Evolutionary conservation across 116 monocot species (phyloP).

Genomic region (Posidonia oceanica): DNA sequence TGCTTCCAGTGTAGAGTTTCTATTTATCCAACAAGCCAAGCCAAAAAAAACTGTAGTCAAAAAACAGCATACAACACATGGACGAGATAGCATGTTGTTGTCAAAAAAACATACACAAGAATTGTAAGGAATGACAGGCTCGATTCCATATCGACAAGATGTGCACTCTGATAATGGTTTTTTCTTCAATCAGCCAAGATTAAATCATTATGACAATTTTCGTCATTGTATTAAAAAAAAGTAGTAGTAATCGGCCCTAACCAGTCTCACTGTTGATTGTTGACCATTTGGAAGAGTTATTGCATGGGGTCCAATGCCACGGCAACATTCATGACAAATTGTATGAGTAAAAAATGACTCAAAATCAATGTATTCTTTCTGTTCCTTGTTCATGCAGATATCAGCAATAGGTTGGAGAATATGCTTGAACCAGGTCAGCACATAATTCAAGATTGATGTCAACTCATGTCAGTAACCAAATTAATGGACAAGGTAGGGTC

Average conservation of each 20-base stretch:
- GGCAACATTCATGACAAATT: constrained; percentile 98
- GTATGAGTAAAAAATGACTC: constrained; percentile 84
- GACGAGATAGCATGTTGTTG: background rate
- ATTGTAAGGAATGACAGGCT: too few species aligned
- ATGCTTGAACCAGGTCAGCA: constrained; percentile 65
- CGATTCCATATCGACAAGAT: background rate
- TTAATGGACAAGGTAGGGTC: background rate
- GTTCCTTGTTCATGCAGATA: constrained; percentile 71
- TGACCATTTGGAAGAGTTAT: constrained; percentile 79
- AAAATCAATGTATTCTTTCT: constrained; percentile 67
- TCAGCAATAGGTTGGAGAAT: constrained; percentile 88
- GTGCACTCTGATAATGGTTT: too few species aligned
- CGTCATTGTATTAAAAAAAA: background rate
- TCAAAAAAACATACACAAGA: background rate
- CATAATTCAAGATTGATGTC: background rate
- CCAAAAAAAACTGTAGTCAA: background rate
- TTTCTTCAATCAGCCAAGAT: background rate
- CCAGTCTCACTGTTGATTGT: constrained; percentile 90
- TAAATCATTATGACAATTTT: background rate
- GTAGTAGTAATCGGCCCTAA: constrained; percentile 6
- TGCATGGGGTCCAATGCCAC: constrained; percentile 96
- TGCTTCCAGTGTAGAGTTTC: background rate
- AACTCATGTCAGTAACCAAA: background rate
- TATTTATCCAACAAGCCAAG: too few species aligned
- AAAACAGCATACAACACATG: background rate